Conservation (phyloP, 179 eudicot genomes). For the Spergularia azorica region DNA sequence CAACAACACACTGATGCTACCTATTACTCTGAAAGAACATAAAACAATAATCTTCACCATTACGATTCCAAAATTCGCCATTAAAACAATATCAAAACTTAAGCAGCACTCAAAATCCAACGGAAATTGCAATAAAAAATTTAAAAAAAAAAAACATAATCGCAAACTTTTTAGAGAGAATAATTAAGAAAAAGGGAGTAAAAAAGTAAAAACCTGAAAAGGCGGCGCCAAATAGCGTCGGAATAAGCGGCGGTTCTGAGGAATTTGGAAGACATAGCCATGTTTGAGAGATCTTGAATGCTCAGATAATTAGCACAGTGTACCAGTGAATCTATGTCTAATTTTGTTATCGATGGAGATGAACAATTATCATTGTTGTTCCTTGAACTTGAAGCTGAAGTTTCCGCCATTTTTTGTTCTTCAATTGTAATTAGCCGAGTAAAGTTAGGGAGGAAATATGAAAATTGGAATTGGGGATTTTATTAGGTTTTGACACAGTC, state of each 20-base stretch:
- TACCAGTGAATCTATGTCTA: slow-evolving; percentile 50
- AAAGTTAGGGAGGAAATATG: too few species aligned
- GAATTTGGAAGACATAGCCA: slow-evolving; percentile 60
- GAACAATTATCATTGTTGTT: background rate
- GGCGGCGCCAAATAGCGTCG: slow-evolving; percentile 59
- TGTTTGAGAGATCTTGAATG: slow-evolving; percentile 51
- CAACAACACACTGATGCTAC: too few species aligned
- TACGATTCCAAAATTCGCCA: too few species aligned
- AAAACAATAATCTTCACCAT: too few species aligned
- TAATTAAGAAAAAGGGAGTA: background rate
- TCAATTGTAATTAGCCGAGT: too few species aligned
- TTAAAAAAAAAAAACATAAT: too few species aligned
- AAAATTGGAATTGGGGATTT: too few species aligned
- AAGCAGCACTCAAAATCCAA: background rate
- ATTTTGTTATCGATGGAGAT: slow-evolving; percentile 40
- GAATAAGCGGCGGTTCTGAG: slow-evolving; percentile 52
- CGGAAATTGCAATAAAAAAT: too few species aligned
- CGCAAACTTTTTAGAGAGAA: background rate
- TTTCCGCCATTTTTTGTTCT: slow-evolving; percentile 12
- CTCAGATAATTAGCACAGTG: slow-evolving; percentile 51
- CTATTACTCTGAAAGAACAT: too few species aligned
- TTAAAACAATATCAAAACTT: background rate
- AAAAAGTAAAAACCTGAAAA: slow-evolving; percentile 48
- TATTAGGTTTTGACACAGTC: too few species aligned
- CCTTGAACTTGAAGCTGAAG: background rate